phyloP scores from a whole-genome alignment of 1,139 yeast genomes.

The Taiozyma onychis region DNA sequence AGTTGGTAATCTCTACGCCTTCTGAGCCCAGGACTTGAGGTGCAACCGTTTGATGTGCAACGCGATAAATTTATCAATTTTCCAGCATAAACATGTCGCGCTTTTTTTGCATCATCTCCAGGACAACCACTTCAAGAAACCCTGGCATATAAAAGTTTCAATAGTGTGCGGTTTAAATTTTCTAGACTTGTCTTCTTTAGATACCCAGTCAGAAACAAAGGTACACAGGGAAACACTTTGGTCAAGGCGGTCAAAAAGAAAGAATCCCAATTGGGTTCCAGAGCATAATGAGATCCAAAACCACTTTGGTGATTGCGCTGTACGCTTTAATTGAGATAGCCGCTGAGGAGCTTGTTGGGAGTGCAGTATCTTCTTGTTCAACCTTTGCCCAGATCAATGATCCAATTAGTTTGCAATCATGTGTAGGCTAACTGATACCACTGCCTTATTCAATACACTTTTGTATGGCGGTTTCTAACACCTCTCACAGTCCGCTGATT shows the following conservation, averaged over 20 bases:
- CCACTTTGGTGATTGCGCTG: neutral
- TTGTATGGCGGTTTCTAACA: neutral
- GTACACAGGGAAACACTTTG: neutral
- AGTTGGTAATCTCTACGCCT: neutral
- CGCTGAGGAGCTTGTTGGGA: neutral
- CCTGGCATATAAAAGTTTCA: neutral
- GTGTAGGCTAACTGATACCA: constrained; percentile 11
- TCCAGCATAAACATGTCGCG: neutral
- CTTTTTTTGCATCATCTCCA: neutral
- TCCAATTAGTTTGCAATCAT: constrained; percentile 7
- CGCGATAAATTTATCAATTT: neutral
- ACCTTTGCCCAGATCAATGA: neutral
- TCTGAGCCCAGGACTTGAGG: neutral
- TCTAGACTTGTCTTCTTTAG: neutral
- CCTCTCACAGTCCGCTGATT: constrained; percentile 11
- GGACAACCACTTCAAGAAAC: neutral
- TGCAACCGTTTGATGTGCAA: neutral
- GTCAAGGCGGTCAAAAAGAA: neutral
- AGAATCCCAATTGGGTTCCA: neutral
- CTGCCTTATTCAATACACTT: neutral
- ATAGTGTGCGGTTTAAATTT: neutral
- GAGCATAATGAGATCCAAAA: neutral
- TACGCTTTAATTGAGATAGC: neutral
- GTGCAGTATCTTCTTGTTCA: neutral
- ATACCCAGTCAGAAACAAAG: neutral